Percentiles rank a stretch among this genome's conserved stretches.
phyloP scores from a whole-genome alignment of 306 rosid genomes.

The Acacia confusa region DNA sequence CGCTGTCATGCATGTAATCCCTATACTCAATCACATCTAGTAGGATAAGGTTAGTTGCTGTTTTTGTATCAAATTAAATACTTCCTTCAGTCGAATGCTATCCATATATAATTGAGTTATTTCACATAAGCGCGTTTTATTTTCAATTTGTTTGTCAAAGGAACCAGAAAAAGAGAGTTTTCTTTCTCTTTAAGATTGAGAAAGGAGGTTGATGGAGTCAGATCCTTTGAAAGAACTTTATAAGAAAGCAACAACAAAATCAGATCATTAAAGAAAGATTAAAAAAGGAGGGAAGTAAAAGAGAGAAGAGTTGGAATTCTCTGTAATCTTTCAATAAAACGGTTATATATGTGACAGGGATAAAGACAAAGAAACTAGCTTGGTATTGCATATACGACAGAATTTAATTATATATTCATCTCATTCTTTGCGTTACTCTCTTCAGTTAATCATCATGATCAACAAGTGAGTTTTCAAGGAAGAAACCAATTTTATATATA shows the following conservation, averaged over 20 bases:
- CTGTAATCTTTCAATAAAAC: no score
- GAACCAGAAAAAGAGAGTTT: background rate
- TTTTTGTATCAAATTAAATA: no score
- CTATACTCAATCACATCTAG: no score
- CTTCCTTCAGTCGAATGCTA: background rate
- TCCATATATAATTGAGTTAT: background rate
- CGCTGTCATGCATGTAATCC: no score
- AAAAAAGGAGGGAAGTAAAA: background rate
- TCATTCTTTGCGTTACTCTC: background rate
- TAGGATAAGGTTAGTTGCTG: no score
- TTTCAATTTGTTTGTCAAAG: background rate
- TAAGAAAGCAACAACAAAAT: background rate
- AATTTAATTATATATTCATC: background rate
- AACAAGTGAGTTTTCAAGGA: background rate
- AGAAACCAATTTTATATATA: background rate
- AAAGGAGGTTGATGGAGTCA: background rate
- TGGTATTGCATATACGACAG: background rate
- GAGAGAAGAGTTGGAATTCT: background rate
- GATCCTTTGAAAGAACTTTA: background rate
- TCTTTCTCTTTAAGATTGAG: background rate
- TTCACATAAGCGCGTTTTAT: background rate
- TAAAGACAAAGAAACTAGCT: background rate
- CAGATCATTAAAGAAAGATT: background rate
- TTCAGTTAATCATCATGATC: background rate
- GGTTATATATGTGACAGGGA: background rate